Base-by-base conservation (phyloP, 2,329 filamentous ascomycete genomes). In the Cladobotryum mycophilum region DNA sequence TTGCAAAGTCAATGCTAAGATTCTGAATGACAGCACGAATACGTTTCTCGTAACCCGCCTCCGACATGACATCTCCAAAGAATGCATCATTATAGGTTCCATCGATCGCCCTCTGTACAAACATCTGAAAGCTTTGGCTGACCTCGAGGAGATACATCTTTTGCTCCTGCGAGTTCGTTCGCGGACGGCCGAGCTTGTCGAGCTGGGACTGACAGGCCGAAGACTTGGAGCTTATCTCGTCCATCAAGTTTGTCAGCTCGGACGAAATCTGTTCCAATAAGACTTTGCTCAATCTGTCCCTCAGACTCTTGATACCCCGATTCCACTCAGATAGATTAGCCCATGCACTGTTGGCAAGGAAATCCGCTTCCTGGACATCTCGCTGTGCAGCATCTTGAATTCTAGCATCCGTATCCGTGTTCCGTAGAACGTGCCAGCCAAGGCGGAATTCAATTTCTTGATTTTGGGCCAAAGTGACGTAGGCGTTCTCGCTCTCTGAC, bases 1-100 rank as follows among this genome's bases (percentile, higher is more conserved):
- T 55, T 0, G 74, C 66, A 54, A 84, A 85, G 0, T 67, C 61
- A 0, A 63, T 50, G 42, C 77, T 74, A 2, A 72, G 60, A 35
- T 76, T 72, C 48, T 82, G 79, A 1, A 82, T 66, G 0, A 76
- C 67, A 0, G 80, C 79, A 0, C 81, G 71, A 4, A 85, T 66
- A 0, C 79, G 71, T 36, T 68, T 73, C 0, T 60, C 43, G 33
- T 72, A 71, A 1, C 67, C 70, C 1, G 54, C 17, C 1, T 55
- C 44, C 0, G 63, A 61, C 9, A 62, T 50, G 0, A 66, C 60
- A 17, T 64, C 59, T 3, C 63, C 68, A 52, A 84, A 84, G 61
- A 83, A 84, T 0, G 56, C 14, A 52, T 76, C 62, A 2, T 65
- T 70, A 52, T 82, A 84, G 0, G 66, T 67, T 0, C 80, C 81